Conservation (phyloP, 2,329 filamentous ascomycete genomes). For the Tothia fuscella region DNA sequence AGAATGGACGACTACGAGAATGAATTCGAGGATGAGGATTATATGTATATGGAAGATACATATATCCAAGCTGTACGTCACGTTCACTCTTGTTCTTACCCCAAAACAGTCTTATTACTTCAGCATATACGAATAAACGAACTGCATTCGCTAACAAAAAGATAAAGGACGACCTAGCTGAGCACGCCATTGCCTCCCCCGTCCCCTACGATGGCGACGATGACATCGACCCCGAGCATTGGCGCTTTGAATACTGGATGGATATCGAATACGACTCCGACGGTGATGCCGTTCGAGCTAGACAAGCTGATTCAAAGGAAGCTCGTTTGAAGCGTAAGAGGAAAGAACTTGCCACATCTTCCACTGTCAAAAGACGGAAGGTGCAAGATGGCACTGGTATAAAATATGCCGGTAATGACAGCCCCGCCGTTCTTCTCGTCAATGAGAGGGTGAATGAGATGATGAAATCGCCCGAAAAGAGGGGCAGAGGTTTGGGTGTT, state of each 20-base stretch:
- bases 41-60: slow-evolving; percentile 9
- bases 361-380: slow-evolving; percentile 7
- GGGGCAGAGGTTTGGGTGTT: slow-evolving; percentile 7
- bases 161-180: slow-evolving; percentile 36
- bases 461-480: no score
- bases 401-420: slow-evolving; percentile 1
- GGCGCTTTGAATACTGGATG: slow-evolving; percentile 34
- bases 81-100: background rate
- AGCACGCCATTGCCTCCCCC: slow-evolving; percentile 34
- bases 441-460: slow-evolving; percentile 1
- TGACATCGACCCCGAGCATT: slow-evolving; percentile 27
- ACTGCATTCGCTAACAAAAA: background rate
- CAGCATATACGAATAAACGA: background rate
- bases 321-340: slow-evolving; percentile 11
- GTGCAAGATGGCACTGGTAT: background rate
- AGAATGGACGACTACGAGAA: slow-evolving; percentile 7
- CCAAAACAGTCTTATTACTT: background rate
- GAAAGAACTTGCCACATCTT: slow-evolving; percentile 12
- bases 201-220: slow-evolving; percentile 24
- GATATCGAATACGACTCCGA: slow-evolving; percentile 37
- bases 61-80: slow-evolving; percentile 8
- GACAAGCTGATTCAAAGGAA: slow-evolving; percentile 4
- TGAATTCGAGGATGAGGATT: slow-evolving; percentile 5
- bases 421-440: background rate
- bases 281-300: slow-evolving; percentile 29